These are phyloP conservation scores for Excoecaria cochinchinensis DNA, from an alignment of 345 rosid genomes.

Conservation along the genomic window DNA sequence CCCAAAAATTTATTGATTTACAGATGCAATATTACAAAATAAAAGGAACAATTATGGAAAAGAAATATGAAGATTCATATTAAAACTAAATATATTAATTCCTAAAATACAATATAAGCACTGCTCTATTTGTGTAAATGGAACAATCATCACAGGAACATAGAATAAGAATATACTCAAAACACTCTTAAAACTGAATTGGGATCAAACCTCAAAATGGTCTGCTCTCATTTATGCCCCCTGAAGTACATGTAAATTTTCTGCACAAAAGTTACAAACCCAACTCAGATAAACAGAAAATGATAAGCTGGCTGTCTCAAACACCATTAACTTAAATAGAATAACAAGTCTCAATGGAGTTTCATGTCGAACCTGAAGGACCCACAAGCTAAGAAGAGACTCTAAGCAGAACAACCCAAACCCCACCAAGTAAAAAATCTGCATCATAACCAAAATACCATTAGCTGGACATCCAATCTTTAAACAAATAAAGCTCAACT, in stretches of 20 bases:
- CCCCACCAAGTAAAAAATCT: slow-evolving; percentile 91
- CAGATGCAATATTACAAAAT: slow-evolving; percentile 4
- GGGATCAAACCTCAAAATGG: not conserved
- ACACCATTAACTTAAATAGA: not conserved
- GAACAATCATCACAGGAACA: not conserved
- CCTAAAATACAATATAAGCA: slow-evolving; percentile 7
- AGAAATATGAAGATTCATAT: not conserved
- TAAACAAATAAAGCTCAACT: not conserved
- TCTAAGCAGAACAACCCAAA: slow-evolving; percentile 89
- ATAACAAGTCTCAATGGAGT: not conserved
- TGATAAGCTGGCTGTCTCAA: not conserved
- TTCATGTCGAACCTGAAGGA: slow-evolving; percentile 69
- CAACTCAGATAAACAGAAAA: not conserved
- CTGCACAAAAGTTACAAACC: slow-evolving; percentile 42
- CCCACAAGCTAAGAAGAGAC: slow-evolving; percentile 91
- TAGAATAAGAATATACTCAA: slow-evolving; percentile 3
- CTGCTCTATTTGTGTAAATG: not conserved
- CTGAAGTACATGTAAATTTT: slow-evolving; percentile 82
- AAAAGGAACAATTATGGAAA: not conserved
- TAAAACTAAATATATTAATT: not conserved
- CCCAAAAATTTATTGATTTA: not conserved
- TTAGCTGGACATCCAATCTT: not conserved
- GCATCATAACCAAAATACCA: slow-evolving; percentile 31
- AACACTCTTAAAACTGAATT: not conserved
- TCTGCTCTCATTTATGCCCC: slow-evolving; percentile 64